These are phyloP conservation scores for Exophiala lecanii-corni DNA, from an alignment of 2,329 filamentous ascomycete genomes.

Conservation along the genomic window DNA sequence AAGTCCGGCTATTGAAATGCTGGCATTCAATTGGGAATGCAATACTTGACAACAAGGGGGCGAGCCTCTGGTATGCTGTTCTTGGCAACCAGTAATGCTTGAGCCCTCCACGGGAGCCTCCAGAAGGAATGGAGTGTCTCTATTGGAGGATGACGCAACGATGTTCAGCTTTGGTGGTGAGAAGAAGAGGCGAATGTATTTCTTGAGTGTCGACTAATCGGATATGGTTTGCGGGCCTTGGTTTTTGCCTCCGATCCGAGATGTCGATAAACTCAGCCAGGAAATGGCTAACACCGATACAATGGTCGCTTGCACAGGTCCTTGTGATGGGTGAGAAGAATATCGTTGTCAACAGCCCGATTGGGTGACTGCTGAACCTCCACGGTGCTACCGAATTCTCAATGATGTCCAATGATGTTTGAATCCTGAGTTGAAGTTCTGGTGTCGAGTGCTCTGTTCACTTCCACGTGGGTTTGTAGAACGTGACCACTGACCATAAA, in stretches of 20 bases:
- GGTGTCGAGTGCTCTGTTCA: too few species aligned
- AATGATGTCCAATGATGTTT: too few species aligned
- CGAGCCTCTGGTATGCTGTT: slow-evolving; percentile 15
- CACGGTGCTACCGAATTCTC: too few species aligned
- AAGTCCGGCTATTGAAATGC: slow-evolving; percentile 9
- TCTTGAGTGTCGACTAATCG: slow-evolving; percentile 6
- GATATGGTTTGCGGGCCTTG: neutral
- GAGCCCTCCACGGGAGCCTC: slow-evolving; percentile 4
- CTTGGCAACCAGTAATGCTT: slow-evolving; percentile 19
- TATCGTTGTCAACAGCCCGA: too few species aligned
- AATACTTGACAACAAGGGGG: slow-evolving; percentile 19
- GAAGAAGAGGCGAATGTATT: neutral
- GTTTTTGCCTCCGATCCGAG: neutral
- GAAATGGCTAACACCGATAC: neutral
- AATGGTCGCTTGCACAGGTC: too few species aligned
- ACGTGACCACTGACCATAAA: too few species aligned
- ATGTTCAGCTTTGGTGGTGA: neutral
- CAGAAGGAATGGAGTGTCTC: slow-evolving; percentile 5
- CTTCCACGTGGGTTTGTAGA: neutral
- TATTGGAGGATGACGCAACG: slow-evolving; percentile 6
- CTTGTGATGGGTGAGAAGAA: too few species aligned
- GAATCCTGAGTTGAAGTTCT: too few species aligned
- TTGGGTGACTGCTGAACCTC: too few species aligned
- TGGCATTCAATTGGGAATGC: slow-evolving; percentile 14
- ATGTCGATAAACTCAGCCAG: neutral